Base-by-base conservation (phyloP, 2,329 filamentous ascomycete species). In the Cercospora sesami region DNA sequence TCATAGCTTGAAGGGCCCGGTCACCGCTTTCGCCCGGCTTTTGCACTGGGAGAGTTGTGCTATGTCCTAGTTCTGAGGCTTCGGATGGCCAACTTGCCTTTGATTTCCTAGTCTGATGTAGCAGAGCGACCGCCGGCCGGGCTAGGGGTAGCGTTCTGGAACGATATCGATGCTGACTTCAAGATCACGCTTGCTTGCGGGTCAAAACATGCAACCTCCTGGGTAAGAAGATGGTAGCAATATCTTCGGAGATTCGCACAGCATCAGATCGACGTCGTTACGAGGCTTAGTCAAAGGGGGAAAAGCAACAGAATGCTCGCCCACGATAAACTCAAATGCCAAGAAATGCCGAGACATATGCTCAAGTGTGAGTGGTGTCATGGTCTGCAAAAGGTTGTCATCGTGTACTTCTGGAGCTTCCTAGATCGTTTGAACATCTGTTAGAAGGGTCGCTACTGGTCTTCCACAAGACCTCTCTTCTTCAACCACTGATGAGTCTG, bases 401-500 rank as follows among this genome's bases (percentile, higher is more conserved):
- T 45, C 42, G 2, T 18, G n/a, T 10, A 3, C 21, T 26, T 0
- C 23, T 55, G 14, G 7, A 14, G 16, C 1, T 21, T 30, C n/a
- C 14, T 26, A 10, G 9, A 55, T 21, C 51, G 1, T 23, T 16
- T 8, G n/a, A 9, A 28, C 26, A 4, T 8, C 14, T 31, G 12
- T 31, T 26, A 30, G 7, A 12, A n/a, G 14, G 9, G 8, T 23
- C 14, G 53, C 28, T 31, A 14, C 30, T 58, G 1, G 10, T 33
- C 28, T 18, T 21, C 55, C 28, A 18, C 55, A 18, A 31, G 3
- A 4, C 55, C 21, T 30, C 28, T 79, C 78, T 79, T 81, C 31
- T 26, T 57, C 72, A 79, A 81, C 83, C 83, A 85, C 72, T 84
- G 82, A 73, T 85, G 83, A 61, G 69, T 71, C 72, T 77, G 76